Evolutionary conservation across 1,284 basidiomycete species (phyloP), one percentile per base, ranked within the genome.

Genomic region (Ceratobasidium sp.): DNA sequence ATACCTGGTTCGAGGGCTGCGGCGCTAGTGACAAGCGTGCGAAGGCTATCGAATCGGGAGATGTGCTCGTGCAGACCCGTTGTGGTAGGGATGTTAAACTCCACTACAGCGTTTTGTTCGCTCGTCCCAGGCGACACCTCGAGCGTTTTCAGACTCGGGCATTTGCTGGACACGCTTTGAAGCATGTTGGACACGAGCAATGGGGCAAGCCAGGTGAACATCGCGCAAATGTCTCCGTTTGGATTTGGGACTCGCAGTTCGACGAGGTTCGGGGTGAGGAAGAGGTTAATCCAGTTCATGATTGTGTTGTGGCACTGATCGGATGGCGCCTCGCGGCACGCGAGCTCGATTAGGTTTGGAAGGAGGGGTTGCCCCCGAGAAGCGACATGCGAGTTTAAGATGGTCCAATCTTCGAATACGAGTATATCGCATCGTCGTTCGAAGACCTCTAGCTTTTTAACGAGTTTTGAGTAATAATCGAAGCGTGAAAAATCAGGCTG

Each of bases 131-230:
- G 67, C 17, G 67, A 54, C 19, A 71, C 67, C 24, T 71, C 67
- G 44, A 71, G 67, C n/a, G 67, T 71, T 56, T 71, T 71, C 36
- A 71, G 54, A 45, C 67, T 71, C 15, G 67, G 67, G 29, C 67
- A 71, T 47, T 59, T 71, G 44, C 33, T 36, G 24, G 36, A 71
- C 11, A 71, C 67, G 19, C 54, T 71, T 14, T 59, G 19, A 15
- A 71, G 54, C 67, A 71, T 71, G 31, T 59, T 71, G 17, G 67
- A 71, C 11, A 71, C 67, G 22, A 71, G 67, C 27, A 56, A 47
- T 17, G 67, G 67, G 5, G 67, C 67, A 19, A 71, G 56, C 67
- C 67, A 71, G 5, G 67, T 71, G 17, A 71, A 71, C 67, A 71
- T 71, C 15, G 67, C 67, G 44, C 67, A 71, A 24, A 71, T 71